A percentile compares a stretch with the other conserved stretches of the same genome.
phyloP scores from a whole-genome alignment of 148 eudicot genomes.

The Rhododendron williamsianum region DNA sequence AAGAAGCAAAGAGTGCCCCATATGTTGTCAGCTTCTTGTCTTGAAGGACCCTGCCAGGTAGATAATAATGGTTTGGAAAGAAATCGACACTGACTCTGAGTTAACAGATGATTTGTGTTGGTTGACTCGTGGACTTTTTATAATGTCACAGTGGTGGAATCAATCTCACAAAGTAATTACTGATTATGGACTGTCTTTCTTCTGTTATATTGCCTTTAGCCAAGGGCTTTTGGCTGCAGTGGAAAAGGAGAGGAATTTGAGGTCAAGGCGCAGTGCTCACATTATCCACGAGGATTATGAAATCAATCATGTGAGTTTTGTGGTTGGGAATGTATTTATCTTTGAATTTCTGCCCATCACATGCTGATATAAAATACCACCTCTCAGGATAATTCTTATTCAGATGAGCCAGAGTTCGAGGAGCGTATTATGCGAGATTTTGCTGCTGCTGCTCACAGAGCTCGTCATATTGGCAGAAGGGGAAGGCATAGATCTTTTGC shows the following conservation, averaged over 20 bases:
- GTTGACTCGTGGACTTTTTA: not conserved
- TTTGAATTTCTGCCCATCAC: not conserved
- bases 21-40: conserved; percentile 65
- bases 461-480: conserved; percentile 39
- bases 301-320: conserved; percentile 33
- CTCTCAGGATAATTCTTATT: conserved; percentile 44
- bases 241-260: conserved; percentile 42
- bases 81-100: no score
- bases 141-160: not conserved
- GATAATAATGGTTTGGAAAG: not conserved
- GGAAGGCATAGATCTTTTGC: conserved; percentile 33
- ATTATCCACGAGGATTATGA: conserved; percentile 22
- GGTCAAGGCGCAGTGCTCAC: conserved; percentile 27
- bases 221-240: conserved; percentile 72
- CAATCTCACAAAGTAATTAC: not conserved
- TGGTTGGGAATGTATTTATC: not conserved
- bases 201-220: conserved; percentile 25
- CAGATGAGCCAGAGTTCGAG: conserved; percentile 52
- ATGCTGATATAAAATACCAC: conserved; percentile 6
- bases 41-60: conserved; percentile 74
- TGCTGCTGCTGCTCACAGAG: conserved; percentile 53
- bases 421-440: conserved; percentile 54
- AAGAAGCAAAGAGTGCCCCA: conserved; percentile 80
- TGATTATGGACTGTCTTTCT: not conserved
- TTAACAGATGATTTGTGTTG: not conserved